phyloP scores from a whole-genome alignment of 352 stramenopile species.

The Phytophthora megakarya region DNA sequence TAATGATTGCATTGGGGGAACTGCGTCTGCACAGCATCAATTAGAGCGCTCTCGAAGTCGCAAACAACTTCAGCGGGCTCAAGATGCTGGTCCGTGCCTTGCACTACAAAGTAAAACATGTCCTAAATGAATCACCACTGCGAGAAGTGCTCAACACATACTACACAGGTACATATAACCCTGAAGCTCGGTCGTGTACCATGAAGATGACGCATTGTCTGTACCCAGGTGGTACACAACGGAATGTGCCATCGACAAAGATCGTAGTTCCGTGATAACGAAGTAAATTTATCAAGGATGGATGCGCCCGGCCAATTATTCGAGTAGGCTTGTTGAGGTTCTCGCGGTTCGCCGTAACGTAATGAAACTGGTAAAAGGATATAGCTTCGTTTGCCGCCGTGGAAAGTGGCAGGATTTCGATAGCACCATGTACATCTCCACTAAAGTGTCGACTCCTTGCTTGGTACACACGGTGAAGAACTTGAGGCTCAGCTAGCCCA shows the following conservation, averaged over 20 bases:
- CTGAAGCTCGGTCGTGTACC: neutral
- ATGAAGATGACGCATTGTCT: neutral
- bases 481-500: slow-evolving; percentile 19
- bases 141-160: neutral
- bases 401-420: slow-evolving; percentile 19
- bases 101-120: neutral
- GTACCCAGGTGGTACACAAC: neutral
- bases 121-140: neutral
- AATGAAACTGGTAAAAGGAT: slow-evolving; percentile 24
- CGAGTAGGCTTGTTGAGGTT: slow-evolving; percentile 11
- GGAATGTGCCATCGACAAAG: slow-evolving; percentile 4
- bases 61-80: neutral
- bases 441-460: slow-evolving; percentile 8
- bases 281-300: slow-evolving; percentile 28
- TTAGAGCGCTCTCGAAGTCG: neutral
- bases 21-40: neutral
- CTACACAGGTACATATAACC: neutral
- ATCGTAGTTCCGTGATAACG: slow-evolving; percentile 22
- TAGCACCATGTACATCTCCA: slow-evolving; percentile 15
- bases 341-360: neutral
- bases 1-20: too few species aligned
- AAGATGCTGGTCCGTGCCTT: neutral
- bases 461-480: slow-evolving; percentile 16
- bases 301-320: slow-evolving; percentile 27
- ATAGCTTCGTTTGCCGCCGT: slow-evolving; percentile 2